phyloP scores from a whole-genome alignment of 2,329 filamentous ascomycete species.

The Aspergillus ustus region DNA sequence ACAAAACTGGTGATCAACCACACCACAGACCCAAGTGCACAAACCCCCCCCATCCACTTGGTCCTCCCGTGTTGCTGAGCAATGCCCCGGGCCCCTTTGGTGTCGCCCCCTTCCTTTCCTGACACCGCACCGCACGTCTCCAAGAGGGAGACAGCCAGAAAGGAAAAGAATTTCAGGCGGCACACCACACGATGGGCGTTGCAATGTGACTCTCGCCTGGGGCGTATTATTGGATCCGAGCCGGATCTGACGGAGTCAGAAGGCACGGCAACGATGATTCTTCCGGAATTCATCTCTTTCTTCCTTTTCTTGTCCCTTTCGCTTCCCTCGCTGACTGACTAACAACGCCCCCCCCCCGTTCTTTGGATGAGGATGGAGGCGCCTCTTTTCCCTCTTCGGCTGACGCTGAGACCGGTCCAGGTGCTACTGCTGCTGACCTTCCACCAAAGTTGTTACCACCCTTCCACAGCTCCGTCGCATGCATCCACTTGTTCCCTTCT shows the following conservation, averaged over 20 bases:
- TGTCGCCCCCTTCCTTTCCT: constrained; percentile 23
- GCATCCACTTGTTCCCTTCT: constrained; percentile 36
- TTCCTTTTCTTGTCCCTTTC: constrained; percentile 18
- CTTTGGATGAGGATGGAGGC: constrained; percentile 14
- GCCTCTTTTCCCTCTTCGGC: constrained; percentile 9
- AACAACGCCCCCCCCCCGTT: constrained; percentile 14
- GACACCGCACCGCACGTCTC: neutral
- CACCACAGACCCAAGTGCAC: constrained; percentile 32
- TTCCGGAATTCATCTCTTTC: constrained; percentile 4
- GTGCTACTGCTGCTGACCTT: constrained; percentile 22
- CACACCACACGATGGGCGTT: constrained; percentile 33
- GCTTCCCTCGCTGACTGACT: constrained; percentile 13
- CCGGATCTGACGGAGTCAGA: constrained; percentile 35
- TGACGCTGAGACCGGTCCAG: constrained; percentile 21
- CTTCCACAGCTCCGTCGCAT: constrained; percentile 27
- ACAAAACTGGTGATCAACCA: constrained; percentile 37
- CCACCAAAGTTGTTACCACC: constrained; percentile 17
- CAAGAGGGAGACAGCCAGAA: constrained; percentile 6
- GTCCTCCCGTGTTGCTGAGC: constrained; percentile 26
- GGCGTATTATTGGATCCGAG: constrained; percentile 42
- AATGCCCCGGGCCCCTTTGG: constrained; percentile 28
- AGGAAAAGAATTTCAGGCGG: constrained; percentile 20
- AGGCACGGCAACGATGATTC: constrained; percentile 17
- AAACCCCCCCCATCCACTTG: constrained; percentile 26
- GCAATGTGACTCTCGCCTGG: constrained; percentile 36